Conservation (phyloP, 2,329 filamentous ascomycete genomes). For the Lachnellula subtilissima region DNA sequence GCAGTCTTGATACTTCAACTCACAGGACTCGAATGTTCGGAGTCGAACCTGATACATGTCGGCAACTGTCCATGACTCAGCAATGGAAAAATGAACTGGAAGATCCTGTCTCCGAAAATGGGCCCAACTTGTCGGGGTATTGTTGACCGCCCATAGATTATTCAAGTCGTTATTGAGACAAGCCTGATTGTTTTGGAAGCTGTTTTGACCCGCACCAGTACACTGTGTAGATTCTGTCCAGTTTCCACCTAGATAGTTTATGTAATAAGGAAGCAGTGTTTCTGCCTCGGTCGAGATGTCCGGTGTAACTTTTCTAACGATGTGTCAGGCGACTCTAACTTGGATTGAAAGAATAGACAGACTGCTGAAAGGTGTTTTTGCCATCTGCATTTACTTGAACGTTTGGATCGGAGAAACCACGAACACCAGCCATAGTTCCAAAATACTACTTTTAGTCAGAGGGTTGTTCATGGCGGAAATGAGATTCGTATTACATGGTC, state of each 20-base stretch:
- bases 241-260: slow-evolving; percentile 48
- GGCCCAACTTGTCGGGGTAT: slow-evolving; percentile 48
- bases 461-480: not conserved
- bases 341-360: slow-evolving; percentile 19
- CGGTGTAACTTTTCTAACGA: slow-evolving; percentile 30
- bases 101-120: slow-evolving; percentile 45
- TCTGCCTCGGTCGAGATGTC: slow-evolving; percentile 37
- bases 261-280: slow-evolving; percentile 46
- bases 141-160: slow-evolving; percentile 47
- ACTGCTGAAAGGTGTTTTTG: slow-evolving; percentile 44
- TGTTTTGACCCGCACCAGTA: slow-evolving; percentile 45
- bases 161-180: slow-evolving; percentile 46
- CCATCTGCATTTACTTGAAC: slow-evolving; percentile 43
- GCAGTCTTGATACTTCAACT: not conserved
- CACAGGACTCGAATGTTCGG: not conserved
- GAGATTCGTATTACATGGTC: slow-evolving; percentile 30
- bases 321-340: not conserved
- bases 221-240: slow-evolving; percentile 49
- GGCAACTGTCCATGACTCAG: slow-evolving; percentile 47
- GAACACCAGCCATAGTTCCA: slow-evolving; percentile 49
- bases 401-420: slow-evolving; percentile 51
- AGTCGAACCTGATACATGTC: slow-evolving; percentile 47
- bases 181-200: slow-evolving; percentile 45
- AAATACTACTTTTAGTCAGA: slow-evolving; percentile 35
- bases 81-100: slow-evolving; percentile 48